These are phyloP conservation scores for Mrakia frigida DNA, from an alignment of 768 basidiomycete species.

Conservation along the genomic window DNA sequence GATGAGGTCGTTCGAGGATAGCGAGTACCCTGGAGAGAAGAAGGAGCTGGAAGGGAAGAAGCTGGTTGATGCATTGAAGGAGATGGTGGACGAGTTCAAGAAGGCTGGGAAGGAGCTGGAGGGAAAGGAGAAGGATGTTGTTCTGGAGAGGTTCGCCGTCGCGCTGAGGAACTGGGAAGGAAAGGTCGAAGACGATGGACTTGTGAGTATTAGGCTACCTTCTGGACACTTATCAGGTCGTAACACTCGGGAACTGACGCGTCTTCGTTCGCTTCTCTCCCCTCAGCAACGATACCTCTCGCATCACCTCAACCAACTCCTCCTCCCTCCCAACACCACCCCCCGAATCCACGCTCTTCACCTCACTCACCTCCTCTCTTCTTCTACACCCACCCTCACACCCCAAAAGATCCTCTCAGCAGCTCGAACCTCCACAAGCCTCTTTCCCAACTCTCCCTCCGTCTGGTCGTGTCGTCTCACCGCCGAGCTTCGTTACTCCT, in stretches of 20 bases:
- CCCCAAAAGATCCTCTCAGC: conserved; percentile 12
- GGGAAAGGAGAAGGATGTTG: conserved; percentile 22
- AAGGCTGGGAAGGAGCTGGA: conserved; percentile 11
- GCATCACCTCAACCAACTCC: conserved; percentile 19
- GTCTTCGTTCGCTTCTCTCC: neutral
- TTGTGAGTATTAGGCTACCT: neutral
- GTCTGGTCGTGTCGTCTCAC: conserved; percentile 24
- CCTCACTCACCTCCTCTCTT: conserved; percentile 15
- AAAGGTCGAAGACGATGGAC: conserved; percentile 20
- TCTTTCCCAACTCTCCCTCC: conserved; percentile 24
- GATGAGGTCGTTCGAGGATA: conserved; percentile 40
- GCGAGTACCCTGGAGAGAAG: conserved; percentile 35
- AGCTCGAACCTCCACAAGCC: conserved; percentile 21
- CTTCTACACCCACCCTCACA: conserved; percentile 4
- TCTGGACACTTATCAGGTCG: neutral
- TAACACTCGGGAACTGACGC: neutral
- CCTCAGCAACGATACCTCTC: conserved; percentile 16
- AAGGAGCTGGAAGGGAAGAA: conserved; percentile 32
- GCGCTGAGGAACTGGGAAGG: conserved; percentile 15
- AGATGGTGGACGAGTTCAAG: conserved; percentile 28
- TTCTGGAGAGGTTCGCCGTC: conserved; percentile 14
- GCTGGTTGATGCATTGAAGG: conserved; percentile 21
- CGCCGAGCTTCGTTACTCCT: conserved; percentile 20
- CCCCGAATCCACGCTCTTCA: conserved; percentile 24
- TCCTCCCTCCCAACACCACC: conserved; percentile 27